Evolutionary conservation across 352 stramenopile species (phyloP).

Genomic region (Phytophthora melonis): DNA sequence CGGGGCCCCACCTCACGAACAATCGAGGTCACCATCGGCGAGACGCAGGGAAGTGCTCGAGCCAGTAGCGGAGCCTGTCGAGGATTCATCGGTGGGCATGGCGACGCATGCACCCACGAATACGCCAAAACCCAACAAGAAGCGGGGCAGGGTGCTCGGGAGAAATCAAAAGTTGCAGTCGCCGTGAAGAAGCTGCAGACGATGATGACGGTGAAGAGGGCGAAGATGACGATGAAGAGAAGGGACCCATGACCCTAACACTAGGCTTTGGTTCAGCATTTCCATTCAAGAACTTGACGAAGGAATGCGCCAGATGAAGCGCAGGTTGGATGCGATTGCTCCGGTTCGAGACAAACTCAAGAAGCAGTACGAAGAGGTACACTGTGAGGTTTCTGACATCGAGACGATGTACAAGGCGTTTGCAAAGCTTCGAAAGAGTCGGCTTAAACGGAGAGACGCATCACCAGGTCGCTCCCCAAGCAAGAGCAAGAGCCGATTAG

Average conservation of each 20-base stretch:
- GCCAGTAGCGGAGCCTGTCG: background rate
- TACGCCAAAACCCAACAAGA: background rate
- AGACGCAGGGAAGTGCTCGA: background rate
- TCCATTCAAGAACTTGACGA: background rate
- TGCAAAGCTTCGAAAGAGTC: background rate
- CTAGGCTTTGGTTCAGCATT: too few relatives aligned
- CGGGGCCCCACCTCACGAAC: slow-evolving; percentile 4
- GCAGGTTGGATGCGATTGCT: background rate
- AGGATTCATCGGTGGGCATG: background rate
- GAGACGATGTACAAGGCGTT: slow-evolving; percentile 1
- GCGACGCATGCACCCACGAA: background rate
- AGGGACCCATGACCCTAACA: background rate
- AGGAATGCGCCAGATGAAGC: background rate
- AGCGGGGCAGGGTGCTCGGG: background rate
- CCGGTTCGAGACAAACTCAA: background rate
- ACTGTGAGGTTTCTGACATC: background rate
- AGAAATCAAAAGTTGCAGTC: slow-evolving; percentile 11
- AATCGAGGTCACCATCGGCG: slow-evolving; percentile 1
- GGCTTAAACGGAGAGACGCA: background rate
- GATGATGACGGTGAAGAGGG: background rate
- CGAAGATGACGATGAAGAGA: background rate
- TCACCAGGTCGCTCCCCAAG: background rate
- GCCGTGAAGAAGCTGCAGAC: background rate
- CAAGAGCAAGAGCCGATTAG: slow-evolving; percentile 5
- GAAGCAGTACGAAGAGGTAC: background rate